Evolutionary conservation across 495 filamentous ascomycete species (phyloP).

Genomic region (Filosporella fistucella): DNA sequence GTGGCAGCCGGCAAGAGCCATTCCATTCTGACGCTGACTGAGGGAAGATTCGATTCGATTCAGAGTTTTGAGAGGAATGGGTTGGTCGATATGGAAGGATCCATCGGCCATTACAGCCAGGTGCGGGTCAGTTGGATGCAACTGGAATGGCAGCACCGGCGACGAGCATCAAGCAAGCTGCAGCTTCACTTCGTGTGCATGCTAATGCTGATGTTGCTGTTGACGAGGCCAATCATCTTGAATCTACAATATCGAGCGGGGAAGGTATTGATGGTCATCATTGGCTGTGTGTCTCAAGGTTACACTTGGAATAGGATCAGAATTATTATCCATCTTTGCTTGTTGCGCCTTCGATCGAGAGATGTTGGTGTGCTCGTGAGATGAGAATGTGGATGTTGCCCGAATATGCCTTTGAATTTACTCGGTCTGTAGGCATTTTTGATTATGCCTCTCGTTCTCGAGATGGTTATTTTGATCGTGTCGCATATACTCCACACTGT

Average conservation of each 20-base stretch:
- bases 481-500: background rate
- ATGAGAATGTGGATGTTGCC: background rate
- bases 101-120: background rate
- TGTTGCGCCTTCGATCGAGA: conserved; percentile 1
- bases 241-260: conserved; percentile 13
- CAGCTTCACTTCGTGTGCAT: no score
- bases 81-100: conserved; percentile 1
- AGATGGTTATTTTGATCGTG: background rate
- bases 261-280: conserved; percentile 3
- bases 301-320: no score
- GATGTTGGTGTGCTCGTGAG: background rate
- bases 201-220: conserved; percentile 16
- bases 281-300: conserved; percentile 23
- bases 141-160: no score
- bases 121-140: conserved; percentile 1
- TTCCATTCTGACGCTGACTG: no score
- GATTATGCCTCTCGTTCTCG: background rate
- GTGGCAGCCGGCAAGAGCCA: no score
- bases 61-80: background rate
- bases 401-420: no score
- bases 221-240: conserved; percentile 14
- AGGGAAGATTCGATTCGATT: background rate
- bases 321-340: background rate
- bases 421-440: no score
- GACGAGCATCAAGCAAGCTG: conserved; percentile 19